Conservation (phyloP, 176 grass and related monocot genomes). For the Aegilops umbellulata region DNA sequence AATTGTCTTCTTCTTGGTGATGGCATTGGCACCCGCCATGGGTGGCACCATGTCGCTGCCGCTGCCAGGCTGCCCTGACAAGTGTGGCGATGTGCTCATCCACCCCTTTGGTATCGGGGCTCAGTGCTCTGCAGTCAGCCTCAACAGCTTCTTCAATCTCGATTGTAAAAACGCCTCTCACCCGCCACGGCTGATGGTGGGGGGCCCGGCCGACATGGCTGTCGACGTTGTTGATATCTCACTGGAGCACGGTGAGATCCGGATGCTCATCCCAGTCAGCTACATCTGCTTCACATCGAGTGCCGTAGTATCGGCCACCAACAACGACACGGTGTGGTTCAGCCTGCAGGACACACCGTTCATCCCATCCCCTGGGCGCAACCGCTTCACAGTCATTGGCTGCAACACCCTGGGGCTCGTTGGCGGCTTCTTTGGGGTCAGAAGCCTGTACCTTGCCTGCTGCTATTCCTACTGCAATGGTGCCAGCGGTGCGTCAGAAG, state of each 20-base stretch:
- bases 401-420: neutral
- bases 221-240: neutral
- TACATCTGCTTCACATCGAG: neutral
- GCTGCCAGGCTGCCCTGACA: neutral
- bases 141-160: neutral
- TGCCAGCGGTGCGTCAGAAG: neutral
- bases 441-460: neutral
- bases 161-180: neutral
- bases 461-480: neutral
- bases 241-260: neutral
- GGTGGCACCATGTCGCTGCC: neutral
- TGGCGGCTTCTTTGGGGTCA: neutral
- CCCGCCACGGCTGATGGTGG: neutral
- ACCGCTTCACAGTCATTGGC: neutral
- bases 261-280: neutral
- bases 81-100: neutral
- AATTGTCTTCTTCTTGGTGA: neutral
- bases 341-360: neutral
- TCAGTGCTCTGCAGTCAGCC: neutral
- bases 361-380: neutral
- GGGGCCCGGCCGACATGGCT: fast-evolving
- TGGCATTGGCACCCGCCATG: neutral
- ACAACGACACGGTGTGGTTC: neutral
- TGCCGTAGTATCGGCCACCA: neutral
- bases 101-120: neutral